These are phyloP conservation scores for Castanea crenata DNA, from an alignment of 306 rosid genomes.

Conservation along the genomic window DNA sequence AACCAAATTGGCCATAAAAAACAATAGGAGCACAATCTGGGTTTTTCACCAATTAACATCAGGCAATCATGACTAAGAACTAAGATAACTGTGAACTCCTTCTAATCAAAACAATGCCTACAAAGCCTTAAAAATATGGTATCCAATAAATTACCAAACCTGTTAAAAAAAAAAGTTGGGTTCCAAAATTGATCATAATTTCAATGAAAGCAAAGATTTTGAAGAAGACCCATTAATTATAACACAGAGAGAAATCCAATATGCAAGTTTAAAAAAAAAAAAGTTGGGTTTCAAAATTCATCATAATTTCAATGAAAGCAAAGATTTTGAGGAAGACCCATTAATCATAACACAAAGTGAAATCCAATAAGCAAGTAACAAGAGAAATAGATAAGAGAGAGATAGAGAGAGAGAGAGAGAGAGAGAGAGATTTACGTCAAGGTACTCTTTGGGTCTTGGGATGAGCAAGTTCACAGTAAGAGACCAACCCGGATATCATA, in stretches of 20 bases:
- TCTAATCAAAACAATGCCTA: neutral
- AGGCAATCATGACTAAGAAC: neutral
- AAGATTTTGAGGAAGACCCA: neutral
- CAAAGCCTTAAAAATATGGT: neutral
- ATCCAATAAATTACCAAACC: no score
- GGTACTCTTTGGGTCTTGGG: conserved; percentile 85
- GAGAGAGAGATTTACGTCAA: conserved; percentile 54
- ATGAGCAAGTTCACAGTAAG: conserved; percentile 83
- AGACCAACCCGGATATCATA: conserved; percentile 82
- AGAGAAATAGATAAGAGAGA: neutral
- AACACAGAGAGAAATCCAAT: neutral
- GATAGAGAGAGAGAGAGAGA: neutral
- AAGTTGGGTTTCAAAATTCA: neutral
- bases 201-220: neutral
- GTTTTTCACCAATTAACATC: neutral
- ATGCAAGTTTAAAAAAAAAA: no score
- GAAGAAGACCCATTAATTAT: neutral
- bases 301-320: neutral
- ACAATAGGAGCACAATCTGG: neutral
- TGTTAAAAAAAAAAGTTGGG: neutral
- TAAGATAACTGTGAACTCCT: neutral
- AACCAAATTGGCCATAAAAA: neutral
- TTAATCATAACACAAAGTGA: neutral
- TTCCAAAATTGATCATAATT: neutral
- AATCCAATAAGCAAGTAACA: neutral